phyloP scores from a whole-genome alignment of 768 basidiomycete genomes.

The Agaricus bisporus region DNA sequence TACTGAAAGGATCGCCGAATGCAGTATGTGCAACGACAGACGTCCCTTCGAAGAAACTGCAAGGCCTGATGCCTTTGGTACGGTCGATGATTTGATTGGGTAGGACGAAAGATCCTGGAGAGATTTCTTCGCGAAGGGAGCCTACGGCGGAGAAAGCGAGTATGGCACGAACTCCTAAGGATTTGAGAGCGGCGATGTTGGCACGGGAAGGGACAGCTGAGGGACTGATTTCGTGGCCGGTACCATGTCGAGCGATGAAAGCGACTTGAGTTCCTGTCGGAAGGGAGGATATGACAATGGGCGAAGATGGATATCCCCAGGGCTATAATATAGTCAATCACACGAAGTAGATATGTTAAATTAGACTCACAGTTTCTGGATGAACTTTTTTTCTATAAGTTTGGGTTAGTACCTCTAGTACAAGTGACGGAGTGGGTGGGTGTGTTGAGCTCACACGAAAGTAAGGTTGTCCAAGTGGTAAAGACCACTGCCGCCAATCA shows the following conservation, averaged over 20 bases:
- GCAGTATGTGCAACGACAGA: constrained; percentile 85
- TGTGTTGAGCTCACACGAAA: constrained; percentile 55
- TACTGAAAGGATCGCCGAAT: constrained; percentile 90
- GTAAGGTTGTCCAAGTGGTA: constrained; percentile 92
- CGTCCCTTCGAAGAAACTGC: constrained; percentile 81
- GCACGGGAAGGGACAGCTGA: constrained; percentile 80
- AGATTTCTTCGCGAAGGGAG: constrained; percentile 87
- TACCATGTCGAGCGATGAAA: constrained; percentile 89
- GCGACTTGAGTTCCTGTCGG: constrained; percentile 78
- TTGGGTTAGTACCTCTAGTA: not conserved
- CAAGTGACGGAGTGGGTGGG: not conserved
- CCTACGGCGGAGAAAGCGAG: constrained; percentile 96
- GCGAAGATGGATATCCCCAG: constrained; percentile 89
- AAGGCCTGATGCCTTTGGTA: constrained; percentile 88
- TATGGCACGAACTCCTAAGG: constrained; percentile 82
- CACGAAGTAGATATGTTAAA: not conserved
- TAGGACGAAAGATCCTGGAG: constrained; percentile 83
- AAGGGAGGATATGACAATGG: constrained; percentile 87
- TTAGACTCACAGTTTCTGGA: constrained; percentile 64
- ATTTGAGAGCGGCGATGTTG: constrained; percentile 94
- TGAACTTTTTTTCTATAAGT: constrained; percentile 60
- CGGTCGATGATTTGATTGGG: constrained; percentile 94
- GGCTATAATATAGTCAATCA: constrained; percentile 43
- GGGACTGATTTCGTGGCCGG: constrained; percentile 73
- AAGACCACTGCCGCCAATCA: constrained; percentile 89